phyloP scores from a whole-genome alignment of 495 filamentous ascomycete species.

The Aspergillus conjunctus region DNA sequence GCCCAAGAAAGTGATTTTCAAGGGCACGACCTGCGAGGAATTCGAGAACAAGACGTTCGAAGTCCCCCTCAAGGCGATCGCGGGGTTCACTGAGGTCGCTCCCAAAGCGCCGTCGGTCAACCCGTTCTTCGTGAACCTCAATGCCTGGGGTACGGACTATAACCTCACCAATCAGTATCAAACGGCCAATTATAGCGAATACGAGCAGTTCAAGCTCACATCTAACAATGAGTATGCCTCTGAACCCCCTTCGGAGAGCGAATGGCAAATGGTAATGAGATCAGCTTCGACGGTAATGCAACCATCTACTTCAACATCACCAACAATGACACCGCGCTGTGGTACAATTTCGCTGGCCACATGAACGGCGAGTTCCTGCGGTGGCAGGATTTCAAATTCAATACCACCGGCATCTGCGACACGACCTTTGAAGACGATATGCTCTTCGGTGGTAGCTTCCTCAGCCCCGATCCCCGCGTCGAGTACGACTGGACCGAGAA shows the following conservation, averaged over 20 bases:
- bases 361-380: neutral
- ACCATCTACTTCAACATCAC: neutral
- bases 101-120: neutral
- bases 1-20: neutral
- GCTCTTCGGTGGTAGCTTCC: neutral
- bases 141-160: neutral
- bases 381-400: neutral
- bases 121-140: neutral
- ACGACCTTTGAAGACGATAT: neutral
- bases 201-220: neutral
- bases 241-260: neutral
- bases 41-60: neutral
- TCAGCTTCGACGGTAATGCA: neutral
- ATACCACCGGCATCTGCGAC: neutral
- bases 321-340: neutral
- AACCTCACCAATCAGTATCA: neutral
- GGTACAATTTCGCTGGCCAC: neutral
- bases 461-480: neutral
- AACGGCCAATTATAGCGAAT: neutral
- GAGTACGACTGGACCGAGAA: neutral
- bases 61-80: neutral
- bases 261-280: neutral
- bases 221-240: neutral
- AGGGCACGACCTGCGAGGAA: neutral
- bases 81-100: neutral